phyloP scores from a whole-genome alignment of 345 rosid genomes.

The Physaria fendleri region DNA sequence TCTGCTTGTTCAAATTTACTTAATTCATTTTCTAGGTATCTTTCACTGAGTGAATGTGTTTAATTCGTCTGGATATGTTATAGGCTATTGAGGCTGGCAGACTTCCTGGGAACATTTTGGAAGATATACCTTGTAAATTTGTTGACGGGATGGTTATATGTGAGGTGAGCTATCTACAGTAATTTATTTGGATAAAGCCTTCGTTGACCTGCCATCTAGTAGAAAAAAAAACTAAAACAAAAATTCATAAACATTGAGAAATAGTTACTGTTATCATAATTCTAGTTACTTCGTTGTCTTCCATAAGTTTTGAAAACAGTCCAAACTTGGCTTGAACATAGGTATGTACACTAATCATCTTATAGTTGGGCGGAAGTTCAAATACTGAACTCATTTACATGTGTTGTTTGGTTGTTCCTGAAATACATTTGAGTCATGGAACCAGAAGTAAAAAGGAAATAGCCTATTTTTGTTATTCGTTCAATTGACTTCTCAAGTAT shows the following conservation, averaged over 20 bases:
- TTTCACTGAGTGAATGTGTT: neutral
- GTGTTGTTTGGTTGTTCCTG: constrained; percentile 9
- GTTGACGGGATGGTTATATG: constrained; percentile 67
- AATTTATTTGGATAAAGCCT: neutral
- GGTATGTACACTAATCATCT: neutral
- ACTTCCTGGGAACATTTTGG: constrained; percentile 79
- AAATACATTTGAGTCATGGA: constrained; percentile 2
- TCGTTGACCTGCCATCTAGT: neutral
- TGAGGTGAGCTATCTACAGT: constrained; percentile 50
- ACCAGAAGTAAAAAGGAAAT: neutral
- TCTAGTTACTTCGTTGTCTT: neutral
- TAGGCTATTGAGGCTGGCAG: constrained; percentile 92
- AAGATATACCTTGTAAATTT: constrained; percentile 68
- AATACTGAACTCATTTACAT: neutral
- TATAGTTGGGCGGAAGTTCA: neutral
- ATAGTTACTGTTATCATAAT: neutral
- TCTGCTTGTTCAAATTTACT: neutral
- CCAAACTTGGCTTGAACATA: neutral
- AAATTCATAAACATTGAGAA: neutral
- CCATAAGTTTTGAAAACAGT: constrained; percentile 15
- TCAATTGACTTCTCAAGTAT: neutral
- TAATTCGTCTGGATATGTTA: constrained; percentile 2
- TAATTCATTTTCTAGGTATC: neutral
- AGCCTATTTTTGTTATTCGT: neutral
- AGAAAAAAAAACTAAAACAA: neutral